Evolutionary conservation across 768 basidiomycete species (phyloP).

Genomic region (Pisolithus microcarpus): DNA sequence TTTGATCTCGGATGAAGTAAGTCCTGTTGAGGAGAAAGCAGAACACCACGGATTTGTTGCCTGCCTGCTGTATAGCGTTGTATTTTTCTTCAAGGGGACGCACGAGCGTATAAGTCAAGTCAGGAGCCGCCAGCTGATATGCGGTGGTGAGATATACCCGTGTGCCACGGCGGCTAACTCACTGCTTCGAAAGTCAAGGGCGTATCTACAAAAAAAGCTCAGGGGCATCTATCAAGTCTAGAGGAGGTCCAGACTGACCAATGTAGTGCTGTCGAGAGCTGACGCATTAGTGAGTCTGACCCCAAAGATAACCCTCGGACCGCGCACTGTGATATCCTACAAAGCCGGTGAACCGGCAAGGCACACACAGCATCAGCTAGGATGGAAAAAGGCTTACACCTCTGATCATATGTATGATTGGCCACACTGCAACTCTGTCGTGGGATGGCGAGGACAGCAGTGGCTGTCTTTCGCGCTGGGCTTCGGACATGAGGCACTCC

Average conservation of each 20-base stretch:
- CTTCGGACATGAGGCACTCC: constrained; percentile 8
- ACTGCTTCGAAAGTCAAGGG: constrained; percentile 79
- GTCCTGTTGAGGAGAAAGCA: constrained; percentile 84
- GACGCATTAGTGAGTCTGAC: constrained; percentile 2
- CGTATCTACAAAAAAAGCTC: constrained; percentile 49
- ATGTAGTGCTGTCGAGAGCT: constrained; percentile 54
- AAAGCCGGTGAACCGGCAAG: constrained; percentile 12
- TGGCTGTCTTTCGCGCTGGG: constrained; percentile 28
- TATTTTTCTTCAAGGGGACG: constrained; percentile 88
- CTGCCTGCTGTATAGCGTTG: constrained; percentile 54
- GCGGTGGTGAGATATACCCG: constrained; percentile 5
- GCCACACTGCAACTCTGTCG: constrained; percentile 65
- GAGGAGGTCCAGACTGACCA: constrained; percentile 34
- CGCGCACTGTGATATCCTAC: constrained; percentile 57
- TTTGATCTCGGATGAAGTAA: constrained; percentile 74
- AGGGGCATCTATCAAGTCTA: neutral
- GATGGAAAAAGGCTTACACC: constrained; percentile 33
- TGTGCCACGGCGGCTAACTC: constrained; percentile 19
- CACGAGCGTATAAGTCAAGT: constrained; percentile 85
- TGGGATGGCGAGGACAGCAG: constrained; percentile 29
- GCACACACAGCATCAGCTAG: neutral
- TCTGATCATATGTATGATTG: constrained; percentile 74
- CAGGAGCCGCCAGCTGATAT: constrained; percentile 68
- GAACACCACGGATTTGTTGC: constrained; percentile 82
- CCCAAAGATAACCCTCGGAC: constrained; percentile 1